phyloP scores from a whole-genome alignment of 176 grass and related monocot species.

The Hsuehochloa calcarea region DNA sequence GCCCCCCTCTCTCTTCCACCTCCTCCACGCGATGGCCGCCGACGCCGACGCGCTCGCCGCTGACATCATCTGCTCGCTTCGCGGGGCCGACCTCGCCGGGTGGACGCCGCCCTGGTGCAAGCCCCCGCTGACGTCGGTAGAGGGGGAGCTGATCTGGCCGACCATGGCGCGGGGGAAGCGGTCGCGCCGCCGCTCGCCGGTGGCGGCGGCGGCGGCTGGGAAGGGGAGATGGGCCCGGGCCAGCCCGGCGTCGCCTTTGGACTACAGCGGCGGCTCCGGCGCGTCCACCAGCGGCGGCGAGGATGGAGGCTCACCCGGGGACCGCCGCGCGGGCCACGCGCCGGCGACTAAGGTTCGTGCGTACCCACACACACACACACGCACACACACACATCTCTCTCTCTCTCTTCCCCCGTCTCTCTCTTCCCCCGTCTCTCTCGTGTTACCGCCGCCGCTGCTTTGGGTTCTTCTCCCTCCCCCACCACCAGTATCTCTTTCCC shows the following conservation, averaged over 20 bases:
- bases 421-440: background rate
- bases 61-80: conserved; percentile 39
- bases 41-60: conserved; percentile 35
- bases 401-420: background rate
- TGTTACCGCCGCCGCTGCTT: conserved; percentile 26
- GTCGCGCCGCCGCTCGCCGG: conserved; percentile 35
- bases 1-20: too few relatives aligned
- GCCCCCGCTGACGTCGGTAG: background rate
- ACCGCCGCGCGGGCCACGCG: background rate
- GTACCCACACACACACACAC: background rate
- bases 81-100: conserved; percentile 30
- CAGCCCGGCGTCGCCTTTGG: conserved; percentile 67
- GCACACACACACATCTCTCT: rapidly evolving
- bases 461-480: conserved; percentile 43
- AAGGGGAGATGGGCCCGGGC: conserved; percentile 38
- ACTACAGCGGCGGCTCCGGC: conserved; percentile 49
- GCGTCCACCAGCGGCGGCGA: conserved; percentile 70
- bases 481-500: background rate
- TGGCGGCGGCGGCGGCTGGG: background rate
- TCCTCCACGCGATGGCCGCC: background rate
- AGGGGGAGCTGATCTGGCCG: conserved; percentile 32
- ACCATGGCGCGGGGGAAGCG: conserved; percentile 32
- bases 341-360: conserved; percentile 34
- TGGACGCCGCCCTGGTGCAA: conserved; percentile 47
- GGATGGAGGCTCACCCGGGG: conserved; percentile 14